Percentiles rank a stretch among this genome's conserved stretches.
Conservation (phyloP, 208 protist genomes). For the Acanthamoeba quina region DNA sequence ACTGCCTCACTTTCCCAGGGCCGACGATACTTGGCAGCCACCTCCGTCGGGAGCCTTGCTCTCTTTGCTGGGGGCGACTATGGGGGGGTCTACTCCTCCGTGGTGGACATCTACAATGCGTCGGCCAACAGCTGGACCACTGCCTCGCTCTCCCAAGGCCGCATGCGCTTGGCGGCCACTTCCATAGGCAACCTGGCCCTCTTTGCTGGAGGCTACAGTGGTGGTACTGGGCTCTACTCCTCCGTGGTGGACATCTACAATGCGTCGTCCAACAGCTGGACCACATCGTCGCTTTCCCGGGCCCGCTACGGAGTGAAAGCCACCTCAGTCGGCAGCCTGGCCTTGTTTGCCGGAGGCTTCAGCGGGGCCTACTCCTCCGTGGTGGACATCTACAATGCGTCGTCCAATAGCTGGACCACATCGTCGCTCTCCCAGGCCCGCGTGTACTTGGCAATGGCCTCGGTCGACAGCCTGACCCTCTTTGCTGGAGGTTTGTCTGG, state of each 20-base stretch:
- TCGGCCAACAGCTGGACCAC: too few species aligned
- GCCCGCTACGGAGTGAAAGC: too few species aligned
- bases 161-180: too few species aligned
- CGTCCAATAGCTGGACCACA: not conserved
- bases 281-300: too few species aligned
- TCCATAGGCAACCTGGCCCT: not conserved
- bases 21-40: too few species aligned
- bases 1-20: too few species aligned
- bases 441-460: not conserved
- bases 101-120: too few species aligned
- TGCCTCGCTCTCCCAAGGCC: too few species aligned
- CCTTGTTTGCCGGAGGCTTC: not conserved
- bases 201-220: not conserved
- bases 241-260: conserved; percentile 25
- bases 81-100: not conserved
- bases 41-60: not conserved
- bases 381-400: conserved; percentile 11
- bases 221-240: not conserved
- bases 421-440: not conserved
- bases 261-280: not conserved
- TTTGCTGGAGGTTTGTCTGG: not conserved
- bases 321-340: not conserved
- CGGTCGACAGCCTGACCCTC: not conserved
- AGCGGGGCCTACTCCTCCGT: not conserved
- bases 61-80: not conserved